phyloP scores from a whole-genome alignment of 495 filamentous ascomycete genomes.

The Thermothielavioides terrestris region DNA sequence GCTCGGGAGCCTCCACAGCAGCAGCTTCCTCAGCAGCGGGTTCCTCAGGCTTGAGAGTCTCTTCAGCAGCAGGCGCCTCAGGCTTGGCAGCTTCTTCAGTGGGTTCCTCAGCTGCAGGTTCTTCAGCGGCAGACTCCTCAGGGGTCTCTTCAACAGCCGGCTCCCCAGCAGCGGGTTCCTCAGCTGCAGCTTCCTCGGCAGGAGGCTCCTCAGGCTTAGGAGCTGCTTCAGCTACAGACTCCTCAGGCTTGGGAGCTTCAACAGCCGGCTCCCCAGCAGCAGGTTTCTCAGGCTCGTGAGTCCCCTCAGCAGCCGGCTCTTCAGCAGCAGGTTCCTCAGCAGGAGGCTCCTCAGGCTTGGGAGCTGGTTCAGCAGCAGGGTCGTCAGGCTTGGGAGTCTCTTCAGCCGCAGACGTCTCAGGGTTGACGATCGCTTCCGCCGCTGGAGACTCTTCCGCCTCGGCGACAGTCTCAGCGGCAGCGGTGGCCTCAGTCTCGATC shows the following conservation, averaged over 20 bases:
- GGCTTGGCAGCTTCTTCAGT: neutral
- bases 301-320: neutral
- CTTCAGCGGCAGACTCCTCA: neutral
- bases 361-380: neutral
- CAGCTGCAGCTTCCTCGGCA: neutral
- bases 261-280: neutral
- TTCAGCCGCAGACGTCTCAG: neutral
- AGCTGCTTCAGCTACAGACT: neutral
- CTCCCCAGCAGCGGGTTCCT: too few relatives aligned
- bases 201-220: neutral
- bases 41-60: too few relatives aligned
- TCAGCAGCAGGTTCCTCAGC: neutral
- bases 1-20: neutral
- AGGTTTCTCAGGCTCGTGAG: neutral
- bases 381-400: neutral
- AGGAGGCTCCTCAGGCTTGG: slow-evolving; percentile 5
- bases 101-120: neutral
- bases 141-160: neutral
- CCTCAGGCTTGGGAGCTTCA: neutral
- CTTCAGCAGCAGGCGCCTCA: neutral
- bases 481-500: too few relatives aligned
- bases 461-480: neutral
- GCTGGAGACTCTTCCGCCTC: neutral
- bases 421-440: neutral
- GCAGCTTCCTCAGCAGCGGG: too few relatives aligned